Conservation (phyloP, 1,284 basidiomycete species). For the Boletus smithii region DNA sequence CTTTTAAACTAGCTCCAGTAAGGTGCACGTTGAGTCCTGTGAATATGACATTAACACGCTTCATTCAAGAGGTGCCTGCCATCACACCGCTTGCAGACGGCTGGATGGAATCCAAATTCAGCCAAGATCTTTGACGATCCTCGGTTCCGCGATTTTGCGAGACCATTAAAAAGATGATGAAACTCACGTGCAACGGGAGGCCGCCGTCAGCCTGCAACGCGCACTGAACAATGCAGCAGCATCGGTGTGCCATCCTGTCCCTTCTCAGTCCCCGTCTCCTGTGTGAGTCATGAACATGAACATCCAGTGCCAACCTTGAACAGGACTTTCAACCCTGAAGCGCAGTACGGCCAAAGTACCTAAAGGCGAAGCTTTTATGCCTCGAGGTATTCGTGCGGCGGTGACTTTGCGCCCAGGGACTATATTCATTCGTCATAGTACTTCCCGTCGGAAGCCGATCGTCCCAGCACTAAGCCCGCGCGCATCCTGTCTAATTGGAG, state of each 20-base stretch:
- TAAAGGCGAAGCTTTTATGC: slow-evolving; percentile 30
- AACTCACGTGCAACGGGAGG: slow-evolving; percentile 23
- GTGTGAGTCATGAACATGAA: slow-evolving; percentile 10
- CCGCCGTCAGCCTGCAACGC: slow-evolving; percentile 11
- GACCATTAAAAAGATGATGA: slow-evolving; percentile 10
- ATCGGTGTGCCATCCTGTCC: slow-evolving; percentile 10
- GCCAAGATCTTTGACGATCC: slow-evolving; percentile 22
- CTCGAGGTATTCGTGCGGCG: slow-evolving; percentile 37
- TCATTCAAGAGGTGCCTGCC: slow-evolving; percentile 24
- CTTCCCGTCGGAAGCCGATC: slow-evolving; percentile 29
- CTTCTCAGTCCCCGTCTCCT: slow-evolving; percentile 15
- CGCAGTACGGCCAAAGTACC: slow-evolving; percentile 33
- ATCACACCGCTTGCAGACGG: slow-evolving; percentile 15
- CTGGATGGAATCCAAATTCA: slow-evolving; percentile 16
- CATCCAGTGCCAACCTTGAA: slow-evolving; percentile 9
- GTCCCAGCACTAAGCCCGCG: slow-evolving; percentile 28
- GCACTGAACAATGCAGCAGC: slow-evolving; percentile 11
- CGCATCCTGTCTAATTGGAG: slow-evolving; percentile 11
- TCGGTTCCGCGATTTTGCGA: slow-evolving; percentile 29
- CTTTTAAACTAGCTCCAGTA: slow-evolving; percentile 32
- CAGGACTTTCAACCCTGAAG: slow-evolving; percentile 33
- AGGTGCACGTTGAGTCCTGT: slow-evolving; percentile 27
- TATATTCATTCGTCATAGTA: slow-evolving; percentile 30
- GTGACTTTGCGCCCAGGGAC: slow-evolving; percentile 31
- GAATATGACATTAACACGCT: slow-evolving; percentile 29